Base-by-base conservation (phyloP, 306 rosid species). In the Dryas alaskensis region DNA sequence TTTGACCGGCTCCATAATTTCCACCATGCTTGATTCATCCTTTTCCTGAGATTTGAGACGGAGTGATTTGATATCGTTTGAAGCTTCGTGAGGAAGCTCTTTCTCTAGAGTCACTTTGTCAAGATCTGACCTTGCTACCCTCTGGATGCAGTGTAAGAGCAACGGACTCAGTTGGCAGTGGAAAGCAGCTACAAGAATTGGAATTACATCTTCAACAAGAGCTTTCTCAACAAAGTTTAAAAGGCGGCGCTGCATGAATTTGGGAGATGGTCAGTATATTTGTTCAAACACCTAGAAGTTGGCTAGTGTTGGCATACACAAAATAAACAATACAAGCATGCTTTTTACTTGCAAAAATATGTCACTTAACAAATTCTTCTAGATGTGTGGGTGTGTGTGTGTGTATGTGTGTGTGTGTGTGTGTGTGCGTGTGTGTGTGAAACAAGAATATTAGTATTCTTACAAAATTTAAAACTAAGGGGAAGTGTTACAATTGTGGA, bases 181-280 rank as follows among this genome's bases (percentile, higher is more conserved):
- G 74, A 79, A 81, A 54, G 96, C 91, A 65, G 83, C 96, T 60
- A 79, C 39, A 47, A 92, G 92, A 78, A 95, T 88, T 12, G 92
- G 90, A 52, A 95, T 80, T 60, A 92, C 86, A 52, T 92, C 99
- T 85, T 95, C 98, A 64, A 87, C 96, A 67, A 84, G 69, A 45
- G 98, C 97, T 84, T 90, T 95, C 78, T 85, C 99, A 3, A 92
- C 86, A 66, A 90, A 92, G 81, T 88, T 86, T 51, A 83, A 76
- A 69, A 95, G 97, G 42, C 84, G 90, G 39, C 96, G 85, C 99
- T 95, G 83, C 88, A 90, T 73, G 65, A 70, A 31, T 66, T 74
- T 70, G 10, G 8, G 11, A 75, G 63, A 60, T 60, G 0, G 76
- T 69, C 19, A 61, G 46, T 72, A 76, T 60, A 79, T 73, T 16